Conservation (phyloP, 2,329 filamentous ascomycete species). For the Phaeosphaeriaceae sp. region DNA sequence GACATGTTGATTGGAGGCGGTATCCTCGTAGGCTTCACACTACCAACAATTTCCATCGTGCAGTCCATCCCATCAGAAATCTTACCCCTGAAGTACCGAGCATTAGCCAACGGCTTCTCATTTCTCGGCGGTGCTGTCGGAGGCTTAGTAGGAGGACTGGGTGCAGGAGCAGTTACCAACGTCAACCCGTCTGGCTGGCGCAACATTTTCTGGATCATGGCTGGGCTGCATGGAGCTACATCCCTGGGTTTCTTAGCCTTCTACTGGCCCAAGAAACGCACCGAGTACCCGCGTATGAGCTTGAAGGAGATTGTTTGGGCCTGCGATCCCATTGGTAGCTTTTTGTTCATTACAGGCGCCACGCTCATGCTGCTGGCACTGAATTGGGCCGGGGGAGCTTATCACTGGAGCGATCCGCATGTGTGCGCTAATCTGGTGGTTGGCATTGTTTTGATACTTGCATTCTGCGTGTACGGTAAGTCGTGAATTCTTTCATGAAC, state of each 20-base stretch:
- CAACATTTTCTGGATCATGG: conserved; percentile 66
- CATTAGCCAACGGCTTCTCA: conserved; percentile 62
- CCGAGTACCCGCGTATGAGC: conserved; percentile 32
- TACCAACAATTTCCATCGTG: conserved; percentile 63
- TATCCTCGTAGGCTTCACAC: conserved; percentile 62
- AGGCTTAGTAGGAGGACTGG: conserved; percentile 58
- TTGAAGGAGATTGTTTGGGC: conserved; percentile 34
- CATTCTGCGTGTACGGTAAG: conserved; percentile 29
- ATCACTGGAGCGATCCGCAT: conserved; percentile 29
- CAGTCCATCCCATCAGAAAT: conserved; percentile 65
- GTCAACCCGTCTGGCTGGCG: conserved; percentile 58
- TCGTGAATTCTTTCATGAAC: neutral
- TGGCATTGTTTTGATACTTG: conserved; percentile 30
- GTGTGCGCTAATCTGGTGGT: conserved; percentile 29
- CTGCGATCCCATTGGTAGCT: conserved; percentile 37
- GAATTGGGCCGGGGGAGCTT: conserved; percentile 38
- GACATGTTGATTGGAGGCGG: conserved; percentile 63
- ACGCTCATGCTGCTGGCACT: conserved; percentile 37
- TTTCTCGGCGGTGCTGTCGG: conserved; percentile 60
- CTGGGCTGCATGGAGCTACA: conserved; percentile 59
- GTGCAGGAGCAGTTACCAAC: conserved; percentile 61
- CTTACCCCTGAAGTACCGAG: conserved; percentile 63
- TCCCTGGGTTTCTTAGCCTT: conserved; percentile 49
- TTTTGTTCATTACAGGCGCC: conserved; percentile 31
- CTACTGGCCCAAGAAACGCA: conserved; percentile 39